Percentiles rank a stretch among this genome's conserved stretches.
phyloP scores from a whole-genome alignment of 1,284 basidiomycete genomes.

The Tilletia caries region DNA sequence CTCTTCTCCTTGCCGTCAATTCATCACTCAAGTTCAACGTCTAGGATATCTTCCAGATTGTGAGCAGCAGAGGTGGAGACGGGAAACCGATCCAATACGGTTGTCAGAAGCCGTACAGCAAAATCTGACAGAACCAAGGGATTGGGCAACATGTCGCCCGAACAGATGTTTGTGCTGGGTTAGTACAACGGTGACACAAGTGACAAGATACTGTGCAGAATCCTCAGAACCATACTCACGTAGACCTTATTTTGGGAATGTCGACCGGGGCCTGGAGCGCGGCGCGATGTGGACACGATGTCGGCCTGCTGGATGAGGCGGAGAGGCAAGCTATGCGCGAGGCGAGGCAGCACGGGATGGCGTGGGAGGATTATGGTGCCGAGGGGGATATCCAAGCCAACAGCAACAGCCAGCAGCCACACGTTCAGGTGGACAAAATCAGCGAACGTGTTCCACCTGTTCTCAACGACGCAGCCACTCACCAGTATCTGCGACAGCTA shows the following conservation, averaged over 20 bases:
- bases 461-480: neutral
- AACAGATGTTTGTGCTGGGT: conserved; percentile 2
- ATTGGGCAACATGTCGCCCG: neutral
- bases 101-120: too few relatives aligned
- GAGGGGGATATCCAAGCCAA: too few relatives aligned
- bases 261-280: neutral
- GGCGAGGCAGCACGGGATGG: neutral
- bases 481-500: neutral
- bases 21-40: too few relatives aligned
- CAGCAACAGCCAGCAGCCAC: neutral
- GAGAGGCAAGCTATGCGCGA: neutral
- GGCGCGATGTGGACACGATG: neutral
- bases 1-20: too few relatives aligned
- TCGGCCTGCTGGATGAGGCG: neutral
- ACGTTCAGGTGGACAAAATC: neutral
- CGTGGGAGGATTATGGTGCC: neutral
- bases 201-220: neutral
- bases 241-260: neutral
- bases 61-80: too few relatives aligned
- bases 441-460: neutral
- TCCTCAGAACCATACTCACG: neutral
- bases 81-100: too few relatives aligned
- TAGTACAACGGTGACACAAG: neutral
- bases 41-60: too few relatives aligned
- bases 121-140: neutral